Evolutionary conservation across 1,139 yeast species (phyloP).

Genomic region (Spathaspora jeffriesii): DNA sequence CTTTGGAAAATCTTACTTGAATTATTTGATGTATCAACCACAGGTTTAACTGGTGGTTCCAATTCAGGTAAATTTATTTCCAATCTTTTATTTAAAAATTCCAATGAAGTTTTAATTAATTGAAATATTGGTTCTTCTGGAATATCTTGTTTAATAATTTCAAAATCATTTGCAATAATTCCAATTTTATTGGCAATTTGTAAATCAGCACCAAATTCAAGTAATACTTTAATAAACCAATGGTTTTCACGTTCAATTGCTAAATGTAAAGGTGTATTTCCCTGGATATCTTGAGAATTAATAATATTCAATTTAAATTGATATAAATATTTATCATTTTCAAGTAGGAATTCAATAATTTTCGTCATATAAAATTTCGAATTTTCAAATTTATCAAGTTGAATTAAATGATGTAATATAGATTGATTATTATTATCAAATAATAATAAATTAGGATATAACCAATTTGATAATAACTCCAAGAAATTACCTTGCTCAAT

Average conservation of each 20-base stretch:
- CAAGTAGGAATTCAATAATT: constrained; percentile 77
- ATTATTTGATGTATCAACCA: too few relatives aligned
- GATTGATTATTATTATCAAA: constrained; percentile 35
- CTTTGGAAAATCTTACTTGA: constrained; percentile 40
- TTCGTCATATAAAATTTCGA: constrained; percentile 72
- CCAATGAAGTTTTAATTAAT: constrained; percentile 35
- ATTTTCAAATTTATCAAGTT: constrained; percentile 22
- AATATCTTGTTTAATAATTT: constrained; percentile 41
- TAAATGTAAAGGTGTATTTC: constrained; percentile 86
- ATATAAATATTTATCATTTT: constrained; percentile 50
- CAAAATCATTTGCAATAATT: constrained; percentile 83
- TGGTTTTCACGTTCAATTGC: constrained; percentile 89
- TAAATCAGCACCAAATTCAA: constrained; percentile 88
- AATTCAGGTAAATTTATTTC: constrained; percentile 24
- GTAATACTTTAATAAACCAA: constrained; percentile 75
- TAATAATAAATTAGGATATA: constrained; percentile 40
- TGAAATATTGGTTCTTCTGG: constrained; percentile 33
- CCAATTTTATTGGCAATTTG: constrained; percentile 81
- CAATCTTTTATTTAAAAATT: constrained; percentile 30
- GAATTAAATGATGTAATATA: constrained; percentile 37
- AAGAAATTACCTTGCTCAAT: constrained; percentile 46
- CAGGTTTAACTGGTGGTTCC: too few relatives aligned
- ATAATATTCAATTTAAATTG: constrained; percentile 66
- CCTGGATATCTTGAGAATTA: constrained; percentile 73
- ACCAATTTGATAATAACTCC: constrained; percentile 32